A percentile compares a stretch with the other conserved stretches of the same genome.
These are phyloP conservation scores for Camellia oleifera DNA, from an alignment of 179 eudicot genomes.

Conservation along the genomic window DNA sequence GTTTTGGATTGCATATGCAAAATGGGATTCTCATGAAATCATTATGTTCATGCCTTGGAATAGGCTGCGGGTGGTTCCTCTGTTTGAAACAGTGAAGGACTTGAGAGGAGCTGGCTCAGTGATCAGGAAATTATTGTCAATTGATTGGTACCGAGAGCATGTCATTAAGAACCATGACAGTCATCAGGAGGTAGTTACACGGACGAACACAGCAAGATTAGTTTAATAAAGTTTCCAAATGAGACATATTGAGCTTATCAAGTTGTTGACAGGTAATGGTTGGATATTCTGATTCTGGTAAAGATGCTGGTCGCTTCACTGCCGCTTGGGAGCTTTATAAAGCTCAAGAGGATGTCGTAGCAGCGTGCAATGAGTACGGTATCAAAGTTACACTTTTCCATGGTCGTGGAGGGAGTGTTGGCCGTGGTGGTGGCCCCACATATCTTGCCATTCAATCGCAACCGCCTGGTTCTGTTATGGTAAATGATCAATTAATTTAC, in stretches of 20 bases:
- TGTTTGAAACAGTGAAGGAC: slow-evolving; percentile 92
- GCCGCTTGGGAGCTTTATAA: slow-evolving; percentile 98
- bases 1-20: not conserved
- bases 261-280: slow-evolving; percentile 72
- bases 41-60: slow-evolving; percentile 3
- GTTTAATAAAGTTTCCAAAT: not conserved
- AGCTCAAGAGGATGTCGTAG: slow-evolving; percentile 93
- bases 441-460: slow-evolving; percentile 94
- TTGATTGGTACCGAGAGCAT: slow-evolving; percentile 89
- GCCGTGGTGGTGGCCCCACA: slow-evolving; percentile 97
- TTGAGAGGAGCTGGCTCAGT: slow-evolving; percentile 83
- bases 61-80: slow-evolving; percentile 85
- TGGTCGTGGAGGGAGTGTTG: slow-evolving; percentile 94
- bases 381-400: slow-evolving; percentile 85
- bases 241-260: slow-evolving; percentile 12
- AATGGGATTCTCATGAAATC: not conserved
- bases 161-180: slow-evolving; percentile 74
- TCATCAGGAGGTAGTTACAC: slow-evolving; percentile 68
- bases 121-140: slow-evolving; percentile 67
- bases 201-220: not conserved
- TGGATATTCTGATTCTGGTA: slow-evolving; percentile 96
- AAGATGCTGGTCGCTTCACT: slow-evolving; percentile 92
- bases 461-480: slow-evolving; percentile 97
- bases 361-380: slow-evolving; percentile 80
- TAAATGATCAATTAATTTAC: slow-evolving; percentile 18